Evolutionary conservation across 805 yeast species (phyloP).

Genomic region (baker's yeast (Saccharomyces cerevisiae)): DNA sequence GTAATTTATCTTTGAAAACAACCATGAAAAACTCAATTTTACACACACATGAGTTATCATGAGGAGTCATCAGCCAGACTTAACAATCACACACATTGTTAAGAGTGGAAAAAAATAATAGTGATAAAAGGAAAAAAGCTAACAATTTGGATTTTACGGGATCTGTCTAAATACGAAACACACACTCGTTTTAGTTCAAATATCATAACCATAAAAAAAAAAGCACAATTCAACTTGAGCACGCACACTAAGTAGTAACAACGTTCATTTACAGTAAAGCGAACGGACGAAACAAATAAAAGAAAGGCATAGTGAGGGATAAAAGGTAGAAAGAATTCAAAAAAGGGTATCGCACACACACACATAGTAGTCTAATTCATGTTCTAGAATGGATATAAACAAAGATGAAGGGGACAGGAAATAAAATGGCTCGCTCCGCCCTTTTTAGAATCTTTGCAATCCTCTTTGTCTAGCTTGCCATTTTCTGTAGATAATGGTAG

Average conservation of each 20-base stretch:
- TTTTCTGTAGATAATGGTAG: conserved; percentile 27
- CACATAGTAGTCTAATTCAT: neutral
- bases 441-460: conserved; percentile 30
- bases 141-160: neutral
- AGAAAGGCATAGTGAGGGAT: neutral
- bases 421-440: neutral
- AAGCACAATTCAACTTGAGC: neutral
- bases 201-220: neutral
- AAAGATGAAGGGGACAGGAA: neutral
- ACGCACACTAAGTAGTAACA: neutral
- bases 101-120: neutral
- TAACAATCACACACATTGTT: neutral
- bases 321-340: neutral
- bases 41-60: neutral
- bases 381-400: conserved; percentile 1
- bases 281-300: neutral
- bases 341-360: conserved; percentile 1
- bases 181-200: neutral
- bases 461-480: conserved; percentile 33
- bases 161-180: neutral
- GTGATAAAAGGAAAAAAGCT: neutral
- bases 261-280: neutral
- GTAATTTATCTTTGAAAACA: neutral
- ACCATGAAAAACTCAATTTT: neutral
- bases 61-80: neutral